phyloP scores from a whole-genome alignment of 1,284 basidiomycete species.

The Rhizopogon hawkerae region DNA sequence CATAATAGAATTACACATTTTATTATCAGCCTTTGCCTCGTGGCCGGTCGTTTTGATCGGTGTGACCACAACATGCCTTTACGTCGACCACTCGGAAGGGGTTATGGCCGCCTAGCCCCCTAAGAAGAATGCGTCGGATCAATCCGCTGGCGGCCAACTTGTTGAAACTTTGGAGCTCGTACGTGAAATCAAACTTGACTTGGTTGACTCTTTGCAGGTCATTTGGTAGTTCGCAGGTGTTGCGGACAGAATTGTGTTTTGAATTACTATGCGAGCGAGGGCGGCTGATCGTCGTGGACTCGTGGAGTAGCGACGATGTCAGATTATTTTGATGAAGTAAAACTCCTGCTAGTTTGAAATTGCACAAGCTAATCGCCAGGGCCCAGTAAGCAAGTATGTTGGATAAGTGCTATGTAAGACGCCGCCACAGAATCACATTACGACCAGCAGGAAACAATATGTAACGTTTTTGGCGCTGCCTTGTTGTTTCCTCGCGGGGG shows the following conservation, averaged over 20 bases:
- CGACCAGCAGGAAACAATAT: neutral
- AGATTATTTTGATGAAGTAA: neutral
- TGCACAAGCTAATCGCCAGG: no score
- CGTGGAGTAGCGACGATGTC: neutral
- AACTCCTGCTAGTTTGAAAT: neutral
- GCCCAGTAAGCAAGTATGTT: no score
- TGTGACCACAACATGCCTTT: neutral
- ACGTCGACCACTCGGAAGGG: neutral
- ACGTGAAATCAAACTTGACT: no score
- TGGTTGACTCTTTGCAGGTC: neutral
- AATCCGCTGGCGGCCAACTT: neutral
- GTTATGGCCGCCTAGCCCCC: neutral
- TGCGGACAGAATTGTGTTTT: no score
- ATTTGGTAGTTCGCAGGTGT: neutral
- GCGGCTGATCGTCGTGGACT: neutral
- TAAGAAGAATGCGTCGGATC: neutral
- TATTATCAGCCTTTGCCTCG: neutral
- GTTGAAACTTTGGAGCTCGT: neutral
- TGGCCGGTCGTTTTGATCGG: neutral
- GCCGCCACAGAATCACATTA: constrained; percentile 1
- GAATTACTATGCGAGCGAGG: neutral
- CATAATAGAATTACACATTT: neutral
- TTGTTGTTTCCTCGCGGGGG: constrained; percentile 1
- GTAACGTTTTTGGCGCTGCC: constrained; percentile 2
- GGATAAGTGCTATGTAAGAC: neutral